phyloP scores from a whole-genome alignment of 495 filamentous ascomycete species.

The Neurospora sp. region DNA sequence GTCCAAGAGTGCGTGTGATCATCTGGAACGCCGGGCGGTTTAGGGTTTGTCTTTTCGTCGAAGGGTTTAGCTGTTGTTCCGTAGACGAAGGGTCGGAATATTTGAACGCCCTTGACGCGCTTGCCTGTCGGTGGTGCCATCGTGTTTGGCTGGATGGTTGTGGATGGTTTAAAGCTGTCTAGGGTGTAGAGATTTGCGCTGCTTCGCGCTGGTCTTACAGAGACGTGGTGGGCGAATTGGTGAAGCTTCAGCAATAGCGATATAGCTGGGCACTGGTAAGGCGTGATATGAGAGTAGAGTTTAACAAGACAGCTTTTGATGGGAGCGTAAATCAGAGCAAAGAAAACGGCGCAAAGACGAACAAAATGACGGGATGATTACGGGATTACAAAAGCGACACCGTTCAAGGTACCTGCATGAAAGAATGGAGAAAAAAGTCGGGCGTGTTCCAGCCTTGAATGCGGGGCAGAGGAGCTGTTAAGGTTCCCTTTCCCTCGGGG shows the following conservation, averaged over 20 bases:
- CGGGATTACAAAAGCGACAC: neutral
- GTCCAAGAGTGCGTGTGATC: constrained; percentile 96
- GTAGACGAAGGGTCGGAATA: constrained; percentile 73
- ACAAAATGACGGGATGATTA: neutral
- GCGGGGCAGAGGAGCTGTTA: constrained; percentile 5
- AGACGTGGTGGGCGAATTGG: neutral
- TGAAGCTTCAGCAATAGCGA: neutral
- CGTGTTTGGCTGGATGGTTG: neutral
- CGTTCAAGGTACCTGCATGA: neutral
- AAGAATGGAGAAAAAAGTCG: neutral
- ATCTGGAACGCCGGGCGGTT: constrained; percentile 53
- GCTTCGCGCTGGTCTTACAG: neutral
- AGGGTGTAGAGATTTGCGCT: neutral
- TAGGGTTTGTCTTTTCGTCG: constrained; percentile 46
- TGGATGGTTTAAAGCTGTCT: neutral
- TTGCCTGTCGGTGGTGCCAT: constrained; percentile 48
- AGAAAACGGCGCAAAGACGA: neutral
- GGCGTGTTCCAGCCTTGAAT: constrained; percentile 13
- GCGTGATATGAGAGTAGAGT: neutral
- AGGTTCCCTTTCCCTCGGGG: neutral
- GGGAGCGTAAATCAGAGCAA: neutral
- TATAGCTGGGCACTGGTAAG: neutral
- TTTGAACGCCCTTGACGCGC: constrained; percentile 57
- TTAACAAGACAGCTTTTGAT: neutral
- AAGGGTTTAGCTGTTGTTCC: constrained; percentile 70